Base-by-base conservation (phyloP, 305 asterid species). In the Caryopteris hybrid region DNA sequence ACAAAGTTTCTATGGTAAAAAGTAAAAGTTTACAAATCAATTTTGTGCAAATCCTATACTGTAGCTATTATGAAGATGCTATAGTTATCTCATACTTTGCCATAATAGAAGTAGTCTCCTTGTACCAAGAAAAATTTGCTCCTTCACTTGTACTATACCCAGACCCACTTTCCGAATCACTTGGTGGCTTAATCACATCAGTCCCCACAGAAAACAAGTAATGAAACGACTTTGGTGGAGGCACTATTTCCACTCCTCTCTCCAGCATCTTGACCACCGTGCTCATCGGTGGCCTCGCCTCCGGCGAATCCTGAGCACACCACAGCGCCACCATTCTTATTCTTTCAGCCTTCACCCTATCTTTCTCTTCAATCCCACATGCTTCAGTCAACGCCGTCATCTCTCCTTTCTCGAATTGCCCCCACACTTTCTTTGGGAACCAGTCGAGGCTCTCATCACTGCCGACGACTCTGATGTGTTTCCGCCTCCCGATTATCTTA, bases 261-360 rank as follows among this genome's bases (percentile, higher is more conserved):
- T 81, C 80, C 73, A 77, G 58, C 85, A 81, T 81, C 45, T 76
- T 81, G 71, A 77, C 83, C 61, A 77, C 83, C 17, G 57, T 69
- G 51, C 83, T 80, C 83, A 74, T 80, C 4, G 74, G 77, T 0
- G 84, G 84, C 59, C 87, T 71, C 1, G 63, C 56, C 9, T 75
- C 77, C 0, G 84, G 87, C 4, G 84, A 76, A 58, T 75, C 81
- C 52, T 82, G 84, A 8, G 61, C 80, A 33, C 84, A 79, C 82
- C 84, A 82, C n/a, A n/a, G n/a, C n/a, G n/a, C n/a, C n/a, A n/a
- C n/a, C n/a, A n/a, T n/a, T n/a, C n/a, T n/a, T n/a, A n/a, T n/a
- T n/a, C n/a, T n/a, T n/a, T n/a, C n/a, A n/a, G n/a, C n/a, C n/a
- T n/a, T n/a, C n/a, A n/a, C n/a, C n/a, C n/a, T n/a, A n/a, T n/a